Base-by-base conservation (phyloP, 495 filamentous ascomycete species). In the Trichoderma virens region DNA sequence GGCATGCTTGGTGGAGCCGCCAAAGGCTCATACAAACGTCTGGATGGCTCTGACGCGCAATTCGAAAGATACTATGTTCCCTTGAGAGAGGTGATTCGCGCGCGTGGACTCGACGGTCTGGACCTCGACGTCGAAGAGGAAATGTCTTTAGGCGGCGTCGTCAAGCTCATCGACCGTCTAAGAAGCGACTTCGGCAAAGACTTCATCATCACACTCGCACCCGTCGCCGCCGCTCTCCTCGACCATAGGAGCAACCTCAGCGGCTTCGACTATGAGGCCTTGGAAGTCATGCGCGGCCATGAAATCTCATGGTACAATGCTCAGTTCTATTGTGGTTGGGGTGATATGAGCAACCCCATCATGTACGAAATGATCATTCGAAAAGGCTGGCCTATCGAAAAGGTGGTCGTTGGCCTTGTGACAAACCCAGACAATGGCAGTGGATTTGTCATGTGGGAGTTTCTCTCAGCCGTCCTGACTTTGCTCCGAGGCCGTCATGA, bases 321-420 rank as follows among this genome's bases (percentile, higher is more conserved):
- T 20, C 88, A 95, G 70, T 93, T 94, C 73, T 96, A 96, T 75
- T 90, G 87, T 73, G 89, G 89, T 4, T 96, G 90, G 89, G 91
- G 91, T 30, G 70, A 78, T 64, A 75, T 73, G 14, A 65, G 69
- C 28, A 82, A 80, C 41, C 80, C 89, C 30, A 78, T 81, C 78
- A 88, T 63, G 77, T 83, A 70, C 80, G 85, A 80, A 88, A 86
- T 72, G 82, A 85, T 75, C 73, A 72, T 67, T 80, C 88, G 67
- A 70, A 90, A 62, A 64, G 88, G 88, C 32, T 92, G 85, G 82
- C 77, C 81, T 2, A 75, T 86, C 2, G 73, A 82, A 14, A 87
- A 86, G 66, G 77, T 93, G 16, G 87, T 90, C 0, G 77, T 88
- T 68, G 90, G 90, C 7, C 69, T 89, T 41, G 78, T 93, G 65